Base-by-base conservation (phyloP, 139 green algal species). In the Coelastrella sp. region DNA sequence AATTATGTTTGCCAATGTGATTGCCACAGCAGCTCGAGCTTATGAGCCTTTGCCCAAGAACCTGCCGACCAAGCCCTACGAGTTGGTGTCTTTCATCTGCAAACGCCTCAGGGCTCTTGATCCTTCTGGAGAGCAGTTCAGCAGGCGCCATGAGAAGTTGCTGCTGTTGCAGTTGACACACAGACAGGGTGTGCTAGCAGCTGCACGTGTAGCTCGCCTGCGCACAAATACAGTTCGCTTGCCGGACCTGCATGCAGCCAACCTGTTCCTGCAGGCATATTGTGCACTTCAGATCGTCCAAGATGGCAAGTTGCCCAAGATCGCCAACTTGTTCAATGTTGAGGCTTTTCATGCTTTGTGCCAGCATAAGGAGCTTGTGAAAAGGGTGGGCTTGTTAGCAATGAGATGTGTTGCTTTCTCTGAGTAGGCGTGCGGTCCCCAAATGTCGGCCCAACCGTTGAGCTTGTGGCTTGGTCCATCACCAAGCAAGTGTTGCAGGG, bases 181-280 rank as follows among this genome's bases (percentile, higher is more conserved):
- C 53, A 60, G 75, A 21, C 37, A 82, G 8, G 51, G 50, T 9
- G 45, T 38, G 25, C 75, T 66, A 53, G 8, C 45, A 19, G 75
- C 75, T 19, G 32, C 66, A n/a, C 53, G 53, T 34, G 34, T 21
- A 38, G 19, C 5, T 6, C 78, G 38, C 23, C 4, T 48, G 37
- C 37, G 38, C 40, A 35, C 62, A 4, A 25, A 7, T 4, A 35
- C 69, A 34, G 78, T 84, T 60, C 27, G 48, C 3, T 60, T 84
- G 78, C 40, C 40, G 9, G 78, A 84, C 41, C 60, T 84, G 60
- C 78, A 84, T 38, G 78, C 78, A 0, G 78, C 78, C 62, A 84
- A 84, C 78, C 62, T 84, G 78, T 84, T 76, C 62, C 60, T 84
- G 78, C 78, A 84, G 78, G 78, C 40, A 30, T 57, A 84, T 59